Evolutionary conservation across 1,284 basidiomycete species (phyloP).

Genomic region (Sporisorium exsertum): DNA sequence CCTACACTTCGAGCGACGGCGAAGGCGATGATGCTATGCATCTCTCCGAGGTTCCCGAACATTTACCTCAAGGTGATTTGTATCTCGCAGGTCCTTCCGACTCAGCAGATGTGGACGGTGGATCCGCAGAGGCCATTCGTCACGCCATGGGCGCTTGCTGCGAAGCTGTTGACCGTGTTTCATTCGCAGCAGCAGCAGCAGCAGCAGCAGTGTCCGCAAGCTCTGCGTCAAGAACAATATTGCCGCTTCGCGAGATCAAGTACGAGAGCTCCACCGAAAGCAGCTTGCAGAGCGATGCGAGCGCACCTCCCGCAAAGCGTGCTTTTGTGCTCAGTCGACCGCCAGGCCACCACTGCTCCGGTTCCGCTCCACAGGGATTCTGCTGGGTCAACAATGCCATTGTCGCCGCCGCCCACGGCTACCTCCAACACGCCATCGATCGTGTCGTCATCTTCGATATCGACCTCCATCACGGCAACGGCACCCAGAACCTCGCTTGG

Average conservation of each 20-base stretch:
- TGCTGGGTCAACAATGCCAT: constrained; percentile 95
- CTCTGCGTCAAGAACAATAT: neutral
- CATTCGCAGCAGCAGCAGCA: constrained; percentile 22
- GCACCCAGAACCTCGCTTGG: constrained; percentile 91
- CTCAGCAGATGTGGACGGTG: constrained; percentile 34
- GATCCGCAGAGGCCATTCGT: constrained; percentile 63
- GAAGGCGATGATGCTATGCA: constrained; percentile 61
- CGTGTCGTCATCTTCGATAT: constrained; percentile 90
- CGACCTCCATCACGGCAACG: constrained; percentile 87
- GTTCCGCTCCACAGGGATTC: constrained; percentile 77
- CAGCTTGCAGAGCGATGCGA: neutral
- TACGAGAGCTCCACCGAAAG: constrained; percentile 1
- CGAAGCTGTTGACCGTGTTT: constrained; percentile 65
- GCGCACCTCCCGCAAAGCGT: constrained; percentile 44
- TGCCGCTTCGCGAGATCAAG: constrained; percentile 19
- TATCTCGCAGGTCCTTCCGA: constrained; percentile 61
- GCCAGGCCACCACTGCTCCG: constrained; percentile 68
- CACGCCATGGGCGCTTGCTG: constrained; percentile 63
- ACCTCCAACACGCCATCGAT: constrained; percentile 81
- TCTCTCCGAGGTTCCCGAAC: constrained; percentile 57
- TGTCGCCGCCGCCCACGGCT: constrained; percentile 90
- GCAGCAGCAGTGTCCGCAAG: neutral
- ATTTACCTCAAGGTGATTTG: constrained; percentile 64
- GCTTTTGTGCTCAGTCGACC: constrained; percentile 67
- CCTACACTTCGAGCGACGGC: constrained; percentile 53